A percentile compares a stretch with the other conserved stretches of the same genome.
phyloP scores from a whole-genome alignment of 768 basidiomycete species.

The Kwoniella sp. region DNA sequence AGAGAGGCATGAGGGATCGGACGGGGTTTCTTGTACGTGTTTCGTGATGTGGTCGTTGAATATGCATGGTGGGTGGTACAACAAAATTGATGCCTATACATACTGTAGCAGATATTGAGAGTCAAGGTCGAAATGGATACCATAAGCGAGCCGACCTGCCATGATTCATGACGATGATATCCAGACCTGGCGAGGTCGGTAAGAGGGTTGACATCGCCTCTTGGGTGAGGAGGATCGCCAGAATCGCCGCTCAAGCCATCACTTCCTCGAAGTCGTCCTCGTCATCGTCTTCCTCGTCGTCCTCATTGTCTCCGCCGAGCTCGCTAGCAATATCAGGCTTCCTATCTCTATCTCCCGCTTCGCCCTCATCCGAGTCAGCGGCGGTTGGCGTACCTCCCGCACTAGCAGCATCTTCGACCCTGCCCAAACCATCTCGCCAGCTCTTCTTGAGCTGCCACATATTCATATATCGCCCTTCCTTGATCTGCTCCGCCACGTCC shows the following conservation, averaged over 20 bases:
- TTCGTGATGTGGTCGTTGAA: no score
- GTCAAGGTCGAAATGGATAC: no score
- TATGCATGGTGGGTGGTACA: no score
- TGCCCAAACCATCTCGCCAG: constrained; percentile 17
- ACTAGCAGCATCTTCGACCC: background rate
- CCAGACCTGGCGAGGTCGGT: no score
- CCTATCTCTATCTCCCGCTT: background rate
- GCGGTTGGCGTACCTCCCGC: background rate
- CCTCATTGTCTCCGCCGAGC: background rate
- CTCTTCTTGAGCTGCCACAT: constrained; percentile 40
- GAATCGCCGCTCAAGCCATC: background rate
- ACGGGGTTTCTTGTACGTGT: no score
- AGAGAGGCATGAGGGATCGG: no score
- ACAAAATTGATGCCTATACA: no score
- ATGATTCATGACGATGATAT: no score
- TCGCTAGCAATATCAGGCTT: constrained; percentile 1
- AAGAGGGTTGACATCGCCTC: no score
- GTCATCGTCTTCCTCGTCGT: constrained; percentile 13
- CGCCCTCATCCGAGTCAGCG: background rate
- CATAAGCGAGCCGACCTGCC: no score
- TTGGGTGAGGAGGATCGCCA: no score
- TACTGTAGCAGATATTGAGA: no score
- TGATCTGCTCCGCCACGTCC: constrained; percentile 42
- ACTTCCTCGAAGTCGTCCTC: constrained; percentile 22
- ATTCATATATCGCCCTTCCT: constrained; percentile 38